These are phyloP conservation scores for Malus sieversii DNA, from an alignment of 306 rosid species.

Conservation along the genomic window DNA sequence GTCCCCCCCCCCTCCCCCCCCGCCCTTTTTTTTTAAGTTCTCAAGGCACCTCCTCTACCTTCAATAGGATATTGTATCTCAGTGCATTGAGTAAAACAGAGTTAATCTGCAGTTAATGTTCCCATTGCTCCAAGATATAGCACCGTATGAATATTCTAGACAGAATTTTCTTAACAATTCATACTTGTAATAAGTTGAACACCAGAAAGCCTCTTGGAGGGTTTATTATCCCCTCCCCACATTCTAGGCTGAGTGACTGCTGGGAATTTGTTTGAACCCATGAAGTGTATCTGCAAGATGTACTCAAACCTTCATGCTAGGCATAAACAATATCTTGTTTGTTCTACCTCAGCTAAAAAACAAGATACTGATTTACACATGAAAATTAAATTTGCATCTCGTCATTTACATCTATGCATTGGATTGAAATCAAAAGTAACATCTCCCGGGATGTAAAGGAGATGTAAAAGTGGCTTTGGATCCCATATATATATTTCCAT, in stretches of 20 bases:
- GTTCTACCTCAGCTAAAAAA: background rate
- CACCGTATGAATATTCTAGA: background rate
- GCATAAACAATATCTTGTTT: background rate
- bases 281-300: background rate
- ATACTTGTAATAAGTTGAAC: background rate
- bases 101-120: background rate
- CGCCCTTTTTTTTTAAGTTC: background rate
- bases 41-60: background rate
- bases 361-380: too few relatives aligned
- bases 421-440: too few relatives aligned
- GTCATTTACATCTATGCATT: too few relatives aligned
- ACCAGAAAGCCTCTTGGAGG: background rate
- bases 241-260: background rate
- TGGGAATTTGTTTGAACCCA: background rate
- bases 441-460: too few relatives aligned
- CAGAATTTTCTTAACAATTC: background rate
- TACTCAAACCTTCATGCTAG: background rate
- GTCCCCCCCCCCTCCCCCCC: too few relatives aligned
- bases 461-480: too few relatives aligned
- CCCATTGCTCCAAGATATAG: background rate
- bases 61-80: background rate
- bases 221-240: background rate
- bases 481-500: too few relatives aligned
- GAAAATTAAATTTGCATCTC: too few relatives aligned
- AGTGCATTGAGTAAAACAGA: background rate